Conservation (phyloP, 2,329 filamentous ascomycete genomes). For the Alternaria brassicicola region DNA sequence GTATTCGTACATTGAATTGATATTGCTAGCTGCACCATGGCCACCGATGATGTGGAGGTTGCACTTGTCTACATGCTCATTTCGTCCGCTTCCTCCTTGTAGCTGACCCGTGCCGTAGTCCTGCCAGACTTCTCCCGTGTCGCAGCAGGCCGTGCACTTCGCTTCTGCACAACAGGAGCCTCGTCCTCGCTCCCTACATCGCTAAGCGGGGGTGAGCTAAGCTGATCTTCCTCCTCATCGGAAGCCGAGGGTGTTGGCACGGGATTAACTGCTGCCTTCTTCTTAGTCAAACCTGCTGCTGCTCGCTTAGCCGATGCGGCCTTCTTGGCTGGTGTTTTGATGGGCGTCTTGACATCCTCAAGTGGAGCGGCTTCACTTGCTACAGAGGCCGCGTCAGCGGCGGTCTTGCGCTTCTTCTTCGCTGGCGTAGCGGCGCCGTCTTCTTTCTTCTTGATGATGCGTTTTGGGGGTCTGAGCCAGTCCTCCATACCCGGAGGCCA, state of each 20-base stretch:
- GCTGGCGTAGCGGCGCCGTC: conserved; percentile 38
- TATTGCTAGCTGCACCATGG: background rate
- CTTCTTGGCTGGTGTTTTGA: conserved; percentile 50
- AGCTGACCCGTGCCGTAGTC: conserved; percentile 35
- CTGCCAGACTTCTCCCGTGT: conserved; percentile 39
- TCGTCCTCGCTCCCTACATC: conserved; percentile 46
- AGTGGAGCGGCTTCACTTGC: conserved; percentile 37
- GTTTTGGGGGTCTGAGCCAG: conserved; percentile 83
- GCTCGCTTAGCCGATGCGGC: conserved; percentile 26
- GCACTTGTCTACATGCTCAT: conserved; percentile 28
- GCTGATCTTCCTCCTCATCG: conserved; percentile 44
- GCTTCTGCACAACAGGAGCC: conserved; percentile 31
- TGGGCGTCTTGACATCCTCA: conserved; percentile 44
- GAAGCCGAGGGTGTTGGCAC: conserved; percentile 53
- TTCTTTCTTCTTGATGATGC: conserved; percentile 64
- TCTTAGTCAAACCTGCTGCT: conserved; percentile 42
- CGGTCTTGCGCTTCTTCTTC: conserved; percentile 42
- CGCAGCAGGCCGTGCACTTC: conserved; percentile 29
- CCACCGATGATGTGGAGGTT: background rate
- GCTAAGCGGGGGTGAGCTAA: conserved; percentile 48
- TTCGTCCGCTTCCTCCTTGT: conserved; percentile 43
- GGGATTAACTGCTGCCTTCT: conserved; percentile 44
- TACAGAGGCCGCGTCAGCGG: conserved; percentile 31
- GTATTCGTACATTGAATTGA: background rate
- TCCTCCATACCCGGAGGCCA: conserved; percentile 92